Evolutionary conservation across 306 rosid species (phyloP).

Genomic region (Pterocarpus macrocarpus): DNA sequence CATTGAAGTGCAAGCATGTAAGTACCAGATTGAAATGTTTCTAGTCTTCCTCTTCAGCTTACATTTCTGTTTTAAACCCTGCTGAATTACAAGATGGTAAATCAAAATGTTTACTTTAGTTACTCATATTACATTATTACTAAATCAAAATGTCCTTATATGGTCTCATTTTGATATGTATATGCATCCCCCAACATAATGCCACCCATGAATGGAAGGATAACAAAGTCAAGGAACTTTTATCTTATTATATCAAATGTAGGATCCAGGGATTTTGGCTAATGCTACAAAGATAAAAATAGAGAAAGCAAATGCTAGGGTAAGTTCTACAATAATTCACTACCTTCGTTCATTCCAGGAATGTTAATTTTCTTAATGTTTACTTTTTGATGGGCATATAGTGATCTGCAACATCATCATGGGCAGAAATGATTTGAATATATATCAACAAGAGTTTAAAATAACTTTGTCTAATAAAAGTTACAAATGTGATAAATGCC

Average conservation of each 20-base stretch:
- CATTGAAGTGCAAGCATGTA: background rate
- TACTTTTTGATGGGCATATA: background rate
- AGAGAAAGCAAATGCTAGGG: background rate
- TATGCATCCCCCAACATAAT: background rate
- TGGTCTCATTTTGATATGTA: background rate
- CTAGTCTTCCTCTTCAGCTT: background rate
- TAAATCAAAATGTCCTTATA: background rate
- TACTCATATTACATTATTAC: background rate
- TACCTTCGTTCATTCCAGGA: background rate
- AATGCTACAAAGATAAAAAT: background rate
- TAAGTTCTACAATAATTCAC: too few relatives aligned
- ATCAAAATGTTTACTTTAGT: background rate
- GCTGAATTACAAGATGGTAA: background rate
- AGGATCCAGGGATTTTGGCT: background rate
- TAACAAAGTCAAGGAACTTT: background rate
- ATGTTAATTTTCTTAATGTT: background rate
- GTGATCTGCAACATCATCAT: background rate
- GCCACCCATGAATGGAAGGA: background rate
- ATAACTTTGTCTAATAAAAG: background rate
- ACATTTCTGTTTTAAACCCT: background rate
- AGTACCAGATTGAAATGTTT: background rate
- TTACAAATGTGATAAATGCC: background rate
- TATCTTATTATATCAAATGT: background rate
- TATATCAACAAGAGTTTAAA: background rate
- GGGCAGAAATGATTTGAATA: background rate